Evolutionary conservation across 306 rosid species (phyloP).

Genomic region (apple (Malus domestica)): DNA sequence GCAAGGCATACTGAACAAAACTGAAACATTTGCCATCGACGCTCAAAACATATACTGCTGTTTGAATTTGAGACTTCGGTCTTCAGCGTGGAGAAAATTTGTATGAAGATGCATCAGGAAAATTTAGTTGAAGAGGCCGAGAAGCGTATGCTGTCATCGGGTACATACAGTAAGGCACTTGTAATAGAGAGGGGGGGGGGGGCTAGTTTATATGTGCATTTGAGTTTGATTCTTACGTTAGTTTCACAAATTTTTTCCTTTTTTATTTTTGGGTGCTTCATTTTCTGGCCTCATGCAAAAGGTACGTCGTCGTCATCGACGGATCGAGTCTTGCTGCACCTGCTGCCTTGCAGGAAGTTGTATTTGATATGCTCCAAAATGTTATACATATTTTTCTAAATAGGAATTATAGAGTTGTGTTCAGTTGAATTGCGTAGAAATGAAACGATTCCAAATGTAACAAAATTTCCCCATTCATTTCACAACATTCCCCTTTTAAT

Average conservation of each 20-base stretch:
- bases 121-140: constrained; percentile 13
- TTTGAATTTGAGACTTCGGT: constrained; percentile 33
- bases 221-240: constrained; percentile 29
- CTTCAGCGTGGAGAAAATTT: constrained; percentile 24
- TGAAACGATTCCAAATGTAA: constrained; percentile 8
- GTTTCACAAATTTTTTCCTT: constrained; percentile 14
- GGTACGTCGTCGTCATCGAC: neutral
- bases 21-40: too few species aligned
- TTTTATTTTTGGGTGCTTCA: constrained; percentile 27
- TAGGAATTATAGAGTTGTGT: constrained; percentile 37
- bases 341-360: constrained; percentile 41
- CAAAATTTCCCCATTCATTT: constrained; percentile 4
- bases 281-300: constrained; percentile 25
- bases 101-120: constrained; percentile 14
- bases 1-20: too few species aligned
- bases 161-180: constrained; percentile 16
- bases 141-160: constrained; percentile 20
- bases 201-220: constrained; percentile 35
- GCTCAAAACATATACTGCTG: constrained; percentile 19
- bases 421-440: constrained; percentile 6
- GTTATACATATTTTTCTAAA: constrained; percentile 43
- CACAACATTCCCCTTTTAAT: neutral
- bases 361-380: constrained; percentile 29
- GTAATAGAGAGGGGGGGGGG: neutral
- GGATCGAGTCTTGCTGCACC: constrained; percentile 20